Evolutionary conservation across 192 early-diverging fungal species (phyloP).

Genomic region (Phycomyces blakesleeanus): DNA sequence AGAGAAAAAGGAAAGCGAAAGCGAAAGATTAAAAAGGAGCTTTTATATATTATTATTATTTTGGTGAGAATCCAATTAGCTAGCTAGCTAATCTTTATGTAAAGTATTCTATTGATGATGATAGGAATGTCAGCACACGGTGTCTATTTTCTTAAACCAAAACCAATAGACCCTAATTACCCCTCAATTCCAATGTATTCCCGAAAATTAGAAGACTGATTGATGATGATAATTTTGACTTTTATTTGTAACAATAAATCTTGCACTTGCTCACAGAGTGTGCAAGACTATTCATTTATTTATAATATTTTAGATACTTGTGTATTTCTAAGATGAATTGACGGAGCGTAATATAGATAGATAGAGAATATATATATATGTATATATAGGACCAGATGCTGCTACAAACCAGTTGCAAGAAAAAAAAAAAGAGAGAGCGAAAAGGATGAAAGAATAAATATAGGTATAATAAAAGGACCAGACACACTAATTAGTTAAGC

Average conservation of each 20-base stretch:
- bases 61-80: no score
- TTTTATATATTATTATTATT: no score
- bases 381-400: not conserved
- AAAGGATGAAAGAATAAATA: no score
- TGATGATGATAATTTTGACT: slow-evolving; percentile 46
- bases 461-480: no score
- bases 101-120: not conserved
- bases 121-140: not conserved
- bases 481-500: no score
- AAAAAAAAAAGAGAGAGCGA: no score
- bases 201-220: slow-evolving; percentile 33
- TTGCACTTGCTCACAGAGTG: not conserved
- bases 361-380: not conserved
- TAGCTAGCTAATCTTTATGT: no score
- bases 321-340: not conserved
- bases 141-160: not conserved
- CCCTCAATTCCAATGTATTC: slow-evolving; percentile 10
- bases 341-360: not conserved
- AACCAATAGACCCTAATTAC: slow-evolving; percentile 16
- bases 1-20: not conserved
- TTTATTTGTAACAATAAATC: slow-evolving; percentile 35
- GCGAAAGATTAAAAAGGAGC: no score
- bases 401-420: slow-evolving; percentile 4
- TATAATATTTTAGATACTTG: not conserved
- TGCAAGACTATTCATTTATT: no score